Base-by-base conservation (phyloP, 306 rosid species). In the Cicer chorassanicum region DNA sequence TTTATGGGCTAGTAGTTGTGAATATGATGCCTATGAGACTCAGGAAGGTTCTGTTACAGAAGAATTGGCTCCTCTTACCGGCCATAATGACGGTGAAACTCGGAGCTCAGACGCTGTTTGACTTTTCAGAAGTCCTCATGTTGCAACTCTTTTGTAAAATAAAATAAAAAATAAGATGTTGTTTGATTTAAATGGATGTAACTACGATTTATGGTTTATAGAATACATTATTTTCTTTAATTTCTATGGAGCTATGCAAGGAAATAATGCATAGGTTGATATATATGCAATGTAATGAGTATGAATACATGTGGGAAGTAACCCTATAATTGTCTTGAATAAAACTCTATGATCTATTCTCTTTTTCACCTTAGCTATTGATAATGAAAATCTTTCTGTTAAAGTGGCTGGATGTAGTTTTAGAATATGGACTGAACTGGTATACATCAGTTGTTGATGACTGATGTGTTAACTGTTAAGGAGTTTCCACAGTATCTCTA, bases 1-100 rank as follows among this genome's bases (percentile, higher is more conserved):
- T 81, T 83, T 90, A 1, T 71, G 82, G 84, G 46, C 76, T 59
- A 51, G 72, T 34, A 57, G 80, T 13, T 79, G 9, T 5, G 87
- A 88, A 41, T 24, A 24, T 29, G 36, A 29, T 71, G 65, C 63
- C 70, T 86, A 41, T 76, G 84, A 76, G 68, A 54, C 43, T 24
- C 81, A 68, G 57, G 75, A 81, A 61, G 84, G 34, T 68, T 29
- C 65, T 57, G 74, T 12, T 79, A 70, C 56, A 4, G 84, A 68
- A 53, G 88, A 86, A 73, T 6, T 75, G 14, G 78, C 59, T 68
- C 90, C 88, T 64, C 75, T 87, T 38, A 43, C 63, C 1, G 46
- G 13, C 6, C 4, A 11, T 11, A 5, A 24, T 9, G n/a, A 67
- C 16, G 65, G 14, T 24, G 70, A 40, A 34, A 59, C 71, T 44